Percentiles rank a stretch among this genome's conserved stretches.
These are phyloP conservation scores for Batkoa obscura DNA, from an alignment of 371 early-diverging fungal species.

Conservation along the genomic window DNA sequence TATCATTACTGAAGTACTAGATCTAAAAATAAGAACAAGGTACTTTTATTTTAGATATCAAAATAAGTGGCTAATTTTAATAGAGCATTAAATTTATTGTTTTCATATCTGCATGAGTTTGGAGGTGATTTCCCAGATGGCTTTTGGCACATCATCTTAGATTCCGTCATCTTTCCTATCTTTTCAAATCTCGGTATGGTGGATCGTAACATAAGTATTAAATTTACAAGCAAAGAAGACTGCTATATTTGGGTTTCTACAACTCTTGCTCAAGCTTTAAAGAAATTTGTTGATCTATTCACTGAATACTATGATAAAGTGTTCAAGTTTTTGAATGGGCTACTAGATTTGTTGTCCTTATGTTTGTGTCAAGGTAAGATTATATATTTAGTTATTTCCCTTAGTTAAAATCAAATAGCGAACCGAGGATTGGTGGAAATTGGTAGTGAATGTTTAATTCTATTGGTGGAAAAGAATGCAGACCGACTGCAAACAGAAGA, in stretches of 20 bases:
- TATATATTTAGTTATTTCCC: constrained; percentile 12
- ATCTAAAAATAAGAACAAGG: constrained; percentile 68
- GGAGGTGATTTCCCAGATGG: constrained; percentile 46
- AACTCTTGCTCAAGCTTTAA: constrained; percentile 62
- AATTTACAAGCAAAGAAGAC: constrained; percentile 16
- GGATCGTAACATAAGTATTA: constrained; percentile 6
- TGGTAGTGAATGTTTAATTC: constrained; percentile 77
- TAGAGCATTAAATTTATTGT: constrained; percentile 57
- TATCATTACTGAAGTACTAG: constrained; percentile 71
- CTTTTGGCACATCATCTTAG: constrained; percentile 67
- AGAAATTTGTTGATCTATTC: constrained; percentile 71
- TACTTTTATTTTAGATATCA: neutral
- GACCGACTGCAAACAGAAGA: constrained; percentile 35
- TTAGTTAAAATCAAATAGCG: too few relatives aligned
- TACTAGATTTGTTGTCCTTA: constrained; percentile 54
- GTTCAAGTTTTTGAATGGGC: constrained; percentile 42
- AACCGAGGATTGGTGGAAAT: constrained; percentile 42
- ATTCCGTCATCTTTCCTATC: constrained; percentile 71
- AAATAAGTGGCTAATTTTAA: neutral
- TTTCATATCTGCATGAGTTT: constrained; percentile 52
- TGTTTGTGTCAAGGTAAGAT: constrained; percentile 85
- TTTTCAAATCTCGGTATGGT: constrained; percentile 28
- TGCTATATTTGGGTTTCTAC: constrained; percentile 30
- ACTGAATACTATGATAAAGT: constrained; percentile 50
- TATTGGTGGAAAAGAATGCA: constrained; percentile 62